Conservation (phyloP, 2,329 filamentous ascomycete genomes). For the Gliomastix tumulicola region DNA sequence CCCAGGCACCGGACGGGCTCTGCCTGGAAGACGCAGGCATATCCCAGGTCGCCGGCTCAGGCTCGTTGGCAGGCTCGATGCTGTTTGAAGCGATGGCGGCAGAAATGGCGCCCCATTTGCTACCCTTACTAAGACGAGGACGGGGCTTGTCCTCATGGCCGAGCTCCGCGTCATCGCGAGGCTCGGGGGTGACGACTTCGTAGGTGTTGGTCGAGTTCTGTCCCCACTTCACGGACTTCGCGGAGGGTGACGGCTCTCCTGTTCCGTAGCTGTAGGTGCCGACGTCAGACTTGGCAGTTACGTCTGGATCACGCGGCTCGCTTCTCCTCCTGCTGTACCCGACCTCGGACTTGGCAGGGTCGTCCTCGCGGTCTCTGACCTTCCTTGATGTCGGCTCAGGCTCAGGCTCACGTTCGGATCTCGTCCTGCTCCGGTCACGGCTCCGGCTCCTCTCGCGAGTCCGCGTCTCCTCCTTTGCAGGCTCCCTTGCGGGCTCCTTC, state of each 20-base stretch:
- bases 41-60: constrained; percentile 6
- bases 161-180: constrained; percentile 21
- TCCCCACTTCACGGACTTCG: constrained; percentile 60
- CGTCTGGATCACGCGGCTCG: constrained; percentile 8
- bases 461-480: constrained; percentile 3
- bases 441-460: constrained; percentile 2
- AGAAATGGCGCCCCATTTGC: constrained; percentile 45
- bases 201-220: constrained; percentile 59
- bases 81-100: constrained; percentile 38
- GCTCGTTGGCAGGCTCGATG: constrained; percentile 25
- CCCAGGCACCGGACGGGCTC: constrained; percentile 1
- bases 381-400: constrained; percentile 4
- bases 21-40: too few relatives aligned
- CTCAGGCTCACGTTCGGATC: too few relatives aligned
- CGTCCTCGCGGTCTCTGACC: not conserved
- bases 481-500: constrained; percentile 8
- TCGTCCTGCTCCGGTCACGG: too few relatives aligned
- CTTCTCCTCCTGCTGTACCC: constrained; percentile 1
- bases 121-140: constrained; percentile 28
- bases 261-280: constrained; percentile 29
- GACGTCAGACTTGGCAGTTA: constrained; percentile 11
- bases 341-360: constrained; percentile 1
- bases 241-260: constrained; percentile 32
- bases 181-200: constrained; percentile 51
- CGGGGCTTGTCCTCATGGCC: constrained; percentile 21